A percentile compares a stretch with the other conserved stretches of the same genome.
Conservation (phyloP, 2,329 filamentous ascomycete genomes). For the Sphaceloma murrayae region DNA sequence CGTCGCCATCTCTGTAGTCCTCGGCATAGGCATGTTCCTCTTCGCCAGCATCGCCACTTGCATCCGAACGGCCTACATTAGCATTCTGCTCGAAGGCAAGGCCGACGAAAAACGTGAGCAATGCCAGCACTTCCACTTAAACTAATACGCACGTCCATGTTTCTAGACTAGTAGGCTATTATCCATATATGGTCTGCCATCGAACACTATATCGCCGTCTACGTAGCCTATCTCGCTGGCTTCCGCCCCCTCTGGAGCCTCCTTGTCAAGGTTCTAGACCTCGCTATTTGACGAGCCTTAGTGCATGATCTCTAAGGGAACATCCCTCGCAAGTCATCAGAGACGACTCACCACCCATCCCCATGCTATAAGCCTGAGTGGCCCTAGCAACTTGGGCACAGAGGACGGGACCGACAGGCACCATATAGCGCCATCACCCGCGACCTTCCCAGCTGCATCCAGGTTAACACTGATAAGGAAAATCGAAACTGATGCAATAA, state of each 20-base stretch:
- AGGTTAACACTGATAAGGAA: too few relatives aligned
- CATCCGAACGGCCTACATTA: conserved; percentile 8
- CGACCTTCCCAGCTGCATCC: too few relatives aligned
- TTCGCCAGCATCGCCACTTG: conserved; percentile 8
- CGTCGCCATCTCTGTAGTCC: conserved; percentile 8
- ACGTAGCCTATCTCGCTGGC: conserved; percentile 4
- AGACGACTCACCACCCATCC: conserved; percentile 15
- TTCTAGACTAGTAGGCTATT: conserved; percentile 3
- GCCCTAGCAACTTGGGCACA: too few relatives aligned
- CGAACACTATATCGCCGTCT: conserved; percentile 8
- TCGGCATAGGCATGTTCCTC: conserved; percentile 5
- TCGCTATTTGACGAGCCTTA: not conserved
- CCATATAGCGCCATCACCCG: too few relatives aligned
- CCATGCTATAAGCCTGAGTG: too few relatives aligned
- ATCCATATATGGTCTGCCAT: conserved; percentile 14
- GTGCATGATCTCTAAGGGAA: not conserved
- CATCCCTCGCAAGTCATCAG: conserved; percentile 2
- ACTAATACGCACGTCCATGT: not conserved
- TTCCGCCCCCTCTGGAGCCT: conserved; percentile 11
- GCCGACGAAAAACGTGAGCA: conserved; percentile 10
- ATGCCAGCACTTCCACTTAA: not conserved
- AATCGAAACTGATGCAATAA: too few relatives aligned
- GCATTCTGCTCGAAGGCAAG: conserved; percentile 3
- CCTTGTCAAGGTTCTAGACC: not conserved
- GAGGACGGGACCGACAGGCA: too few relatives aligned